A percentile compares a stretch with the other conserved stretches of the same genome.
phyloP scores from a whole-genome alignment of 2,329 filamentous ascomycete genomes.

The Calonectria montana region DNA sequence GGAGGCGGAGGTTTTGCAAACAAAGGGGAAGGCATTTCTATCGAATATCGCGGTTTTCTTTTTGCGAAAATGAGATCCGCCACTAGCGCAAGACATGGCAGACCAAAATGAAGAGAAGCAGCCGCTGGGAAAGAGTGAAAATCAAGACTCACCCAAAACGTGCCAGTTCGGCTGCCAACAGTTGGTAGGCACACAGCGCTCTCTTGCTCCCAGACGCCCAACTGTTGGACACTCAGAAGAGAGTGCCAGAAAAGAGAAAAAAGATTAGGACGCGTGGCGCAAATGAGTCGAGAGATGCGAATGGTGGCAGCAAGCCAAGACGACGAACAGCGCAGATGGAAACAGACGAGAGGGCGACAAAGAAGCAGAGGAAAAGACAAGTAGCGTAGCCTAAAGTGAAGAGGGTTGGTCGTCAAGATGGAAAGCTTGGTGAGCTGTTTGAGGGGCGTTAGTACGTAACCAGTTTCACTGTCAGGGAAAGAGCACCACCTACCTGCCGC shows the following conservation, averaged over 20 bases:
- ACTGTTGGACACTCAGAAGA: slow-evolving; percentile 22
- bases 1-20: neutral
- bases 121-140: slow-evolving; percentile 8
- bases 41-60: neutral
- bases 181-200: slow-evolving; percentile 54
- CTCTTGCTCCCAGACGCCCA: slow-evolving; percentile 34
- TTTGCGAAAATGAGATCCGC: neutral
- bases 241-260: slow-evolving; percentile 15
- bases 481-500: neutral
- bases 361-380: neutral
- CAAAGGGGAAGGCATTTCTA: neutral
- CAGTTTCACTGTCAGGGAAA: neutral
- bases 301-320: slow-evolving; percentile 1
- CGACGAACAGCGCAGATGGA: neutral
- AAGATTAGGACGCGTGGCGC: neutral
- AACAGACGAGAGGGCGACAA: neutral
- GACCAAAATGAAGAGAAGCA: neutral
- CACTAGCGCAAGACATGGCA: neutral
- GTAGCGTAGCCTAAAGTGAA: neutral
- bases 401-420: neutral
- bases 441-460: neutral
- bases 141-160: slow-evolving; percentile 45
- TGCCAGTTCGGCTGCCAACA: slow-evolving; percentile 47
- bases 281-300: neutral
- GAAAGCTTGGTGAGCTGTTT: neutral